Evolutionary conservation across 1,284 basidiomycete species (phyloP), one percentile per base, ranked within the genome.

Genomic region (Pisolithus thermaeus): DNA sequence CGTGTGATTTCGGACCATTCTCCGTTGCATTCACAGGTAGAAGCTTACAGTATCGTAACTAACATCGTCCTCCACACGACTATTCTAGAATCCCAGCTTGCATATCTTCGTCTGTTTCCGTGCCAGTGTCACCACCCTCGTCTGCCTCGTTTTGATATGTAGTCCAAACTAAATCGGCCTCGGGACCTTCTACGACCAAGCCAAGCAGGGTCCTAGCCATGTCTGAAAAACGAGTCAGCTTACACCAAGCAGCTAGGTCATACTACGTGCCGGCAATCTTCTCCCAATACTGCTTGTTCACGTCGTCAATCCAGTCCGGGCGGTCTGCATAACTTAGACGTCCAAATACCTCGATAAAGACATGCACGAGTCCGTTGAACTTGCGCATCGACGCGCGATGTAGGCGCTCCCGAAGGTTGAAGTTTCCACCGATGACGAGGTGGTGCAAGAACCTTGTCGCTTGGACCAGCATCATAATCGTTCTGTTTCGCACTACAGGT

Each of bases 291-390:
- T 64, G 59, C 53, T 70, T 74, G n/a, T 73, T 66, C 38, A 72
- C 68, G 11, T 58, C 52, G 16, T 75, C 70, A 28, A 87, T 63
- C 75, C 81, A 86, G 30, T 79, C 76, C 7, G 87, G 87, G 3
- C 79, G 71, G 46, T 82, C 81, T 3, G 83, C 83, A 58, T 83
- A 92, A 50, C 83, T 81, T 50, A 93, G 72, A 51, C 84, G 73
- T 25, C 90, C 87, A 49, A 94, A 78, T 4, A 83, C 80, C 8
- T 90, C 80, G 35, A 85, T 80, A 60, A 91, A 91, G 59, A 84
- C 74, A 60, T 92, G 84, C n/a, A 75, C 74, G n/a, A 89, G 65
- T 20, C 84, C 84, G 56, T 79, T 83, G 65, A 86, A 88, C 43
- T 71, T 69, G 28, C 76, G 74, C 46, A 70, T 67, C 7, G 74